phyloP scores from a whole-genome alignment of 2,329 filamentous ascomycete species.

The Arthrobotrys sinensis region DNA sequence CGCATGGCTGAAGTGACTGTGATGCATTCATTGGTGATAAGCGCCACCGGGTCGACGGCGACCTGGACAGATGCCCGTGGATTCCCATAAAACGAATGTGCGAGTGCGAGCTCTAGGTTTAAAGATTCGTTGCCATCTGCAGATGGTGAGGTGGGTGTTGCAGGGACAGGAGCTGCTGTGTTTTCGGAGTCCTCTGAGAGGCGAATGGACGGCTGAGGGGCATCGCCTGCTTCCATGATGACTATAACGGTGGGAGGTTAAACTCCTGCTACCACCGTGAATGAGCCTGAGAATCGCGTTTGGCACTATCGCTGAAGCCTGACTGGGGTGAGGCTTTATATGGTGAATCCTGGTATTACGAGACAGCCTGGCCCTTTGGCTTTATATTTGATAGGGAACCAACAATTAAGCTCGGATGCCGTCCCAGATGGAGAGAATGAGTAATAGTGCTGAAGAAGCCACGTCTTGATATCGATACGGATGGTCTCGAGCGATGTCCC shows the following conservation, averaged over 20 bases:
- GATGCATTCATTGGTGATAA: slow-evolving; percentile 99
- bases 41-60: slow-evolving; percentile 88
- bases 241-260: slow-evolving; percentile 1
- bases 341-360: slow-evolving; percentile 13
- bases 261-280: neutral
- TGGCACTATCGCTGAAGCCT: slow-evolving; percentile 10
- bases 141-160: slow-evolving; percentile 44
- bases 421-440: slow-evolving; percentile 14
- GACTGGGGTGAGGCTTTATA: slow-evolving; percentile 33
- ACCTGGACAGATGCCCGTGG: slow-evolving; percentile 69
- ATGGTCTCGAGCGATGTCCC: slow-evolving; percentile 4
- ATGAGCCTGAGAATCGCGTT: neutral
- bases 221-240: slow-evolving; percentile 44
- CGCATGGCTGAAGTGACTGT: slow-evolving; percentile 98
- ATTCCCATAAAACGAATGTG: slow-evolving; percentile 54
- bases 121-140: slow-evolving; percentile 45
- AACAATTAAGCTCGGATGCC: slow-evolving; percentile 16
- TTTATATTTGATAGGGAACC: slow-evolving; percentile 8
- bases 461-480: slow-evolving; percentile 36
- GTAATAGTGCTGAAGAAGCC: slow-evolving; percentile 24
- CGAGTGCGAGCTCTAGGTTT: slow-evolving; percentile 39
- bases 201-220: slow-evolving; percentile 14
- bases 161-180: slow-evolving; percentile 32
- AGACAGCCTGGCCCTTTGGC: slow-evolving; percentile 42
- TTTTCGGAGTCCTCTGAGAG: slow-evolving; percentile 56